Conservation (phyloP, 768 basidiomycete species). For the Mycena filopes region DNA sequence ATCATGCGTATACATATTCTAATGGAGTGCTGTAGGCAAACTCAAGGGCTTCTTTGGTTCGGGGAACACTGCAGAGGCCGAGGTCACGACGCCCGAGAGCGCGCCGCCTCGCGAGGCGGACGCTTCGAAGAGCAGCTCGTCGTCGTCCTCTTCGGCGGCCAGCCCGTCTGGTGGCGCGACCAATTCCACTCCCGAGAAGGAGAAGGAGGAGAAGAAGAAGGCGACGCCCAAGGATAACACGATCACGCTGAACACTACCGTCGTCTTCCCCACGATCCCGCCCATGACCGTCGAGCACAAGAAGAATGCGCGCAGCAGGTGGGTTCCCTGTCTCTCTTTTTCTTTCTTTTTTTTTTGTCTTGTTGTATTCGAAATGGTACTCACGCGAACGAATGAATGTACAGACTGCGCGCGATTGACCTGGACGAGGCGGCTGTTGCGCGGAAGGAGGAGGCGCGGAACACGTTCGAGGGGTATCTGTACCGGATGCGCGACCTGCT, state of each 20-base stretch:
- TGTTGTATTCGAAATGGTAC: too few relatives aligned
- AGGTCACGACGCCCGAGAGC: slow-evolving; percentile 53
- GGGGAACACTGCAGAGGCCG: slow-evolving; percentile 56
- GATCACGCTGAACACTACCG: slow-evolving; percentile 72
- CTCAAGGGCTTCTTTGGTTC: slow-evolving; percentile 89
- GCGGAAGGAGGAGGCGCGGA: slow-evolving; percentile 89
- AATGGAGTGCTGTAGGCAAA: slow-evolving; percentile 61
- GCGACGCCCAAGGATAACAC: slow-evolving; percentile 64
- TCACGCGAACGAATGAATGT: background rate
- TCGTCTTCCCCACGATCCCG: slow-evolving; percentile 71
- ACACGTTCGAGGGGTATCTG: slow-evolving; percentile 92
- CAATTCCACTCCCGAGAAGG: slow-evolving; percentile 49
- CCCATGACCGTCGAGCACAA: slow-evolving; percentile 87
- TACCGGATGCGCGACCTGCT: slow-evolving; percentile 90
- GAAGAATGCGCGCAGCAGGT: slow-evolving; percentile 78
- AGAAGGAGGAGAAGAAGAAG: slow-evolving; percentile 45
- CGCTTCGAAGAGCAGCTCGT: slow-evolving; percentile 39
- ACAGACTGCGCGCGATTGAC: slow-evolving; percentile 84
- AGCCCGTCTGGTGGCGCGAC: slow-evolving; percentile 54
- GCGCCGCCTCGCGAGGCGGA: slow-evolving; percentile 55
- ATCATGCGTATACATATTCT: too few relatives aligned
- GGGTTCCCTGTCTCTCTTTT: slow-evolving; percentile 34
- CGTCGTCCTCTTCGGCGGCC: slow-evolving; percentile 39
- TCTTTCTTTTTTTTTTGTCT: too few relatives aligned
- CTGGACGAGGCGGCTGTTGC: slow-evolving; percentile 79